phyloP scores from a whole-genome alignment of 257 asterid genomes.

The Fraxinus cuspidata region DNA sequence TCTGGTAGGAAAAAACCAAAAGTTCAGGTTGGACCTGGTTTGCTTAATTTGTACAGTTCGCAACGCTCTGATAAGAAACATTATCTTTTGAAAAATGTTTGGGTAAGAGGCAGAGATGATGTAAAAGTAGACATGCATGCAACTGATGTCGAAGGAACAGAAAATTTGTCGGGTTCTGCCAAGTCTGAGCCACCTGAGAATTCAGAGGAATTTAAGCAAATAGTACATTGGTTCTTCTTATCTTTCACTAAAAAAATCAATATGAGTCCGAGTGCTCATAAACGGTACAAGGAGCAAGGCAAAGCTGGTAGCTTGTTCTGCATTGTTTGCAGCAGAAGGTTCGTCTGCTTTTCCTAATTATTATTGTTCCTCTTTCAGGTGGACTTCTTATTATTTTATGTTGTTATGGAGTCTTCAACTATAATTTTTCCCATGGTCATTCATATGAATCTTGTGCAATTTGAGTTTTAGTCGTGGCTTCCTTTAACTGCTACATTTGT shows the following conservation, averaged over 20 bases:
- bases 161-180: conserved; percentile 20
- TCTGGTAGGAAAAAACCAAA: conserved; percentile 25
- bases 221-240: conserved; percentile 26
- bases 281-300: conserved; percentile 43
- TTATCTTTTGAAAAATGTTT: conserved; percentile 15
- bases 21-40: conserved; percentile 13
- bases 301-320: conserved; percentile 42
- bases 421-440: neutral
- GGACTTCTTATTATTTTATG: neutral
- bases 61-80: conserved; percentile 17
- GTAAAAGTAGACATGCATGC: conserved; percentile 19
- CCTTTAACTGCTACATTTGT: neutral
- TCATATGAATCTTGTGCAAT: neutral
- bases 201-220: conserved; percentile 35
- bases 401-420: neutral
- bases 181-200: conserved; percentile 32
- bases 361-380: conserved; percentile 3
- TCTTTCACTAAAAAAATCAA: conserved; percentile 38
- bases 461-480: neutral
- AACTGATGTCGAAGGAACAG: conserved; percentile 17
- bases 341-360: conserved; percentile 18
- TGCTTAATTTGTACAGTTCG: conserved; percentile 1
- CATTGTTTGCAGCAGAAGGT: conserved; percentile 45
- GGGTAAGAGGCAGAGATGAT: conserved; percentile 32
- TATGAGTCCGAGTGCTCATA: conserved; percentile 28